Evolutionary conservation across 2,329 filamentous ascomycete genomes (phyloP).

Genomic region (Fusarium compactum): DNA sequence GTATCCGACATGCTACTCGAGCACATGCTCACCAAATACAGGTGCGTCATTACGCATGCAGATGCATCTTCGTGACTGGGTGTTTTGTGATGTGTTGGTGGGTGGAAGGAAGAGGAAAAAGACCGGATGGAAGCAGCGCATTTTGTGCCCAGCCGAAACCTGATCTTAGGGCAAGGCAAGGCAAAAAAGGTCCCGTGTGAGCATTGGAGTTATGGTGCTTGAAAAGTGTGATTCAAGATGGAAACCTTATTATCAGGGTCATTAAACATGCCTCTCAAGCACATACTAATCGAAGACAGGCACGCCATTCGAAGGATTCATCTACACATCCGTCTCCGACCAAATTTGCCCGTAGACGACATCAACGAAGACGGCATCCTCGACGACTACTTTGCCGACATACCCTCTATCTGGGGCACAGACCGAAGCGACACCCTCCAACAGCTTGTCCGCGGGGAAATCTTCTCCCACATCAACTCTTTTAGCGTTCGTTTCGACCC

Average conservation of each 20-base stretch:
- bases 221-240: too few relatives aligned
- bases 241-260: too few relatives aligned
- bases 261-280: too few relatives aligned
- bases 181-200: too few relatives aligned
- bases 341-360: not conserved
- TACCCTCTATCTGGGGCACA: slow-evolving; percentile 2
- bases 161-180: too few relatives aligned
- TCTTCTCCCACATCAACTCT: not conserved
- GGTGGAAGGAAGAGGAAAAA: too few relatives aligned
- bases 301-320: not conserved
- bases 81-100: too few relatives aligned
- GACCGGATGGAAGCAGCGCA: too few relatives aligned
- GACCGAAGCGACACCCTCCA: not conserved
- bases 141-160: too few relatives aligned
- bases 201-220: too few relatives aligned
- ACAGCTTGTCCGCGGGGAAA: not conserved
- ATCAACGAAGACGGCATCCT: rapidly evolving
- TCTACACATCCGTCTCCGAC: not conserved
- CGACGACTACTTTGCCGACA: not conserved
- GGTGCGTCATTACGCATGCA: too few relatives aligned
- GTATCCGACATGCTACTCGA: not conserved
- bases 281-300: rapidly evolving
- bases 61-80: too few relatives aligned
- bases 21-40: not conserved
- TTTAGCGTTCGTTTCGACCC: not conserved